A percentile compares a stretch with the other conserved stretches of the same genome.
Conservation (phyloP, 176 grass and related monocot species). For the Thinopyrum elongatum region DNA sequence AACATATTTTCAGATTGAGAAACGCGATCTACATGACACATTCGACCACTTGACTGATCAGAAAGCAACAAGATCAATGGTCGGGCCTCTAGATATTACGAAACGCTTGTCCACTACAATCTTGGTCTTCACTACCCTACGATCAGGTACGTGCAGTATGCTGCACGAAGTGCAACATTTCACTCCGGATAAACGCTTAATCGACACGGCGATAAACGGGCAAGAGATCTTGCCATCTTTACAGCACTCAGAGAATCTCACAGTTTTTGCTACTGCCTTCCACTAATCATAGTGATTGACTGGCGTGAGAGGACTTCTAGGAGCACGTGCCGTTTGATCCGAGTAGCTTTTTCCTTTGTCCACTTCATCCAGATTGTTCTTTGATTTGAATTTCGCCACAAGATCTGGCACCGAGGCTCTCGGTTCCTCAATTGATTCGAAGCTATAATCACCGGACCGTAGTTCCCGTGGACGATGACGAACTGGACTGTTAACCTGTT, state of each 20-base stretch:
- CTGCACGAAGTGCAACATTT: conserved; percentile 3
- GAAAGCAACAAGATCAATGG: not conserved
- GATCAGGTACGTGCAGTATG: not conserved
- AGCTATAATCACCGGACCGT: conserved; percentile 28
- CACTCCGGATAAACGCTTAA: not conserved
- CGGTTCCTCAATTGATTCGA: conserved; percentile 55
- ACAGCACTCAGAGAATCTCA: not conserved
- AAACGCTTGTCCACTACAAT: not conserved
- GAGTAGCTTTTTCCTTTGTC: conserved; percentile 40
- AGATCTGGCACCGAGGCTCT: conserved; percentile 55
- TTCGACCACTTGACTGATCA: not conserved
- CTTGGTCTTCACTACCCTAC: not conserved
- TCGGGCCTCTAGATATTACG: not conserved
- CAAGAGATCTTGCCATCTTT: conserved; percentile 48
- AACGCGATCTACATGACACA: not conserved
- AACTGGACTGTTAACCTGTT: conserved; percentile 67
- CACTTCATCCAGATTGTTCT: conserved; percentile 36
- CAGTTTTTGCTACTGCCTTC: not conserved
- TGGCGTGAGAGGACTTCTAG: conserved; percentile 72
- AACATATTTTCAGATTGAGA: not conserved
- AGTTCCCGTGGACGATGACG: conserved; percentile 19
- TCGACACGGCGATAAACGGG: not conserved
- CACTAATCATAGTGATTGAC: conserved; percentile 47
- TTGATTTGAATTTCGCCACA: conserved; percentile 43
- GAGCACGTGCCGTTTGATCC: conserved; percentile 27